Evolutionary conservation across 208 protist genomes (phyloP), one percentile per base, ranked within the genome.

Genomic region (Acanthamoeba rhysodes): DNA sequence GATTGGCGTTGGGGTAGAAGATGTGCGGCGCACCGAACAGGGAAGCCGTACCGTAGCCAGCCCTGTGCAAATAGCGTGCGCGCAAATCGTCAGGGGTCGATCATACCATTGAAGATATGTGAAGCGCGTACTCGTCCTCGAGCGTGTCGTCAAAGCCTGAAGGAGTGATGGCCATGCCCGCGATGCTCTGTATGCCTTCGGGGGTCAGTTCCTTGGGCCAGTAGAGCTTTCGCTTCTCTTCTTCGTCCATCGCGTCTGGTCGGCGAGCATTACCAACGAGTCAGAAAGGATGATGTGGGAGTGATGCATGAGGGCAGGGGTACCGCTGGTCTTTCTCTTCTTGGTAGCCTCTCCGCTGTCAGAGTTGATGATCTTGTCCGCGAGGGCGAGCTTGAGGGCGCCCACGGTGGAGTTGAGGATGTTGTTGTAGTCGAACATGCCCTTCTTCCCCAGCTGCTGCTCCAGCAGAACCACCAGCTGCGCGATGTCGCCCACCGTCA

Each of bases 91-190:
- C 6, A 57, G 12, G 20, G 29, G 10, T 7, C 24, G 27, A 74
- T 41, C 1, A 2, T 18, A 66, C 2, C 41, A 45, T 27, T 14
- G 0, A 62, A 27, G 22, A 24, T 27, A 1, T 6, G 55, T 62
- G 55, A 27, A 29, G 37, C 29, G 16, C 87, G 53, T 93, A 93
- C 87, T 93, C 87, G 24, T 93, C 87, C 37, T 93, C 87, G 4
- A 93, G 87, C 50, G 87, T 93, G 27, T 93, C 87, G 29, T 93
- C 87, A 50, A 93, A 93, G n/a, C 87, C 87, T 0, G 87, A 93
- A n/a, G 87, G 87, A 27, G 64, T 76, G 34, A 76, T 93, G 59
- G 87, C 62, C 87, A 76, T 93, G 53, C 62, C 87, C 0, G 80
- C 20, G n/a, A 88, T 88, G 53, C 50, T 88, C 29, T 88, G 80